phyloP scores from a whole-genome alignment of 2,329 filamentous ascomycete genomes.

The Beauveria sp. region DNA sequence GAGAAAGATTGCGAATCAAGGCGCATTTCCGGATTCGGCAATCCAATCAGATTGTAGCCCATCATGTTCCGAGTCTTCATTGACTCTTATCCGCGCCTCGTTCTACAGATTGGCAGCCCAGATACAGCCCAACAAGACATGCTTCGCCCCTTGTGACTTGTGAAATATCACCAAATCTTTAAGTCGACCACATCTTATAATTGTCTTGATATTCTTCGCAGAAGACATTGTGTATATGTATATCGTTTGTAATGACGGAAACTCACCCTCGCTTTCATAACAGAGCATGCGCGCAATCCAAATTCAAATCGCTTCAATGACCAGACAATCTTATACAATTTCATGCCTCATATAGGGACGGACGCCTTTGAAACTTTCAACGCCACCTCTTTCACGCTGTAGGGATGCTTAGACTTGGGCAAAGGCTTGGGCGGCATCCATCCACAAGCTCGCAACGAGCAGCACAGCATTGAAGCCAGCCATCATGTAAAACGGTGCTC shows the following conservation, averaged over 20 bases:
- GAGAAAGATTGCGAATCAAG: not conserved
- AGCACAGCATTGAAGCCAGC: constrained; percentile 75
- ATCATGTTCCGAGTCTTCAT: too few relatives aligned
- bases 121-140: too few relatives aligned
- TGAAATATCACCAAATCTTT: too few relatives aligned
- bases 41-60: too few relatives aligned
- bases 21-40: not conserved
- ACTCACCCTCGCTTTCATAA: not conserved
- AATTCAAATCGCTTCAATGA: not conserved
- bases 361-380: not conserved
- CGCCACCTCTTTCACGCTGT: not conserved
- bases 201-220: too few relatives aligned
- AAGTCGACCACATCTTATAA: too few relatives aligned
- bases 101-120: too few relatives aligned
- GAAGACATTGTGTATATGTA: too few relatives aligned
- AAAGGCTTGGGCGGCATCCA: constrained; percentile 39
- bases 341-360: not conserved
- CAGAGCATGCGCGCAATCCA: not conserved
- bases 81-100: too few relatives aligned
- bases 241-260: too few relatives aligned
- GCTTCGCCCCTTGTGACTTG: too few relatives aligned
- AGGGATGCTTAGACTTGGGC: constrained; percentile 13
- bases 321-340: not conserved
- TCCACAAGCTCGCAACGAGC: constrained; percentile 46
- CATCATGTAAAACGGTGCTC: constrained; percentile 92